Evolutionary conservation across 2,329 filamentous ascomycete genomes (phyloP).

Genomic region (Calonectria henricotiae): DNA sequence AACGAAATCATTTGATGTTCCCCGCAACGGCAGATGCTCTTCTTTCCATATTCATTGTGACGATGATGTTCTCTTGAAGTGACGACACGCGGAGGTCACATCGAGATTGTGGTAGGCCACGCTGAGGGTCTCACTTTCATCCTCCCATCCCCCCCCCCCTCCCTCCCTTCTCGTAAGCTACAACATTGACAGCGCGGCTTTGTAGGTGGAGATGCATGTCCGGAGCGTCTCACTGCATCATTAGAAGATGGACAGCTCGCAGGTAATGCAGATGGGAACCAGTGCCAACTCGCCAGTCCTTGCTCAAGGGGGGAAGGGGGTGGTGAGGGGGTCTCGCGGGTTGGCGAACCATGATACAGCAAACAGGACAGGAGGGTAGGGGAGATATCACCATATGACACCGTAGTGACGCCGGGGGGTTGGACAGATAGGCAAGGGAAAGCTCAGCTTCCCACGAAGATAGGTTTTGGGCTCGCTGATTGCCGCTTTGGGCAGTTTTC

Average conservation of each 20-base stretch:
- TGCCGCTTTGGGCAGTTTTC: slow-evolving; percentile 14
- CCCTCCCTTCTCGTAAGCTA: slow-evolving; percentile 16
- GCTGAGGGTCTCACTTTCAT: slow-evolving; percentile 1
- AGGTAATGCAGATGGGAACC: neutral
- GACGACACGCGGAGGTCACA: neutral
- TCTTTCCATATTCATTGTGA: neutral
- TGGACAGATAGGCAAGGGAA: slow-evolving; percentile 24
- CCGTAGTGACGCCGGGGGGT: neutral
- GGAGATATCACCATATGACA: neutral
- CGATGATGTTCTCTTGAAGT: neutral
- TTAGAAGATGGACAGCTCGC: neutral
- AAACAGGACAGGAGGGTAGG: neutral
- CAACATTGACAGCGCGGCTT: slow-evolving; percentile 26
- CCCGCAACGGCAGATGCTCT: no score
- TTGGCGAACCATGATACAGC: slow-evolving; percentile 8
- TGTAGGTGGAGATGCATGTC: slow-evolving; percentile 44
- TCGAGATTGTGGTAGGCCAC: slow-evolving; percentile 1
- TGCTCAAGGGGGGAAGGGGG: neutral
- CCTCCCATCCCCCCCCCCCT: neutral
- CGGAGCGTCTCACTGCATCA: slow-evolving; percentile 33
- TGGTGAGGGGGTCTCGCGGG: neutral
- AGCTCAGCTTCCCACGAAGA: slow-evolving; percentile 5
- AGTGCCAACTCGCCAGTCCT: neutral
- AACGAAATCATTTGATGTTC: neutral
- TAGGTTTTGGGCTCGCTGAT: slow-evolving; percentile 4